A percentile compares a stretch with the other conserved stretches of the same genome.
phyloP scores from a whole-genome alignment of 2,329 filamentous ascomycete genomes.

The Neofusicoccum umdonicola region DNA sequence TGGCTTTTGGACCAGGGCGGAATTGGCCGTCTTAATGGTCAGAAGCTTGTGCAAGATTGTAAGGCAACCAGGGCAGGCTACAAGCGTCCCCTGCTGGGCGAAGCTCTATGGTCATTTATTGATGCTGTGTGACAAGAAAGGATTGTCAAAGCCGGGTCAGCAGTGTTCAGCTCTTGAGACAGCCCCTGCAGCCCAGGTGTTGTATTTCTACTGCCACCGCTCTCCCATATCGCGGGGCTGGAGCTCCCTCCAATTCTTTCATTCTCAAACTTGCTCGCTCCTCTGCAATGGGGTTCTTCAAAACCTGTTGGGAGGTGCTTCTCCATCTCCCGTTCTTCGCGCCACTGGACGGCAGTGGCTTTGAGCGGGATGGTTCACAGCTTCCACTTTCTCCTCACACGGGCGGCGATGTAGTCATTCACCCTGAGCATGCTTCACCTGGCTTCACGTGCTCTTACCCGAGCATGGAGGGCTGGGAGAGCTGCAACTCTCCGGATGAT shows the following conservation, averaged over 20 bases:
- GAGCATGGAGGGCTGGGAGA: conserved; percentile 21
- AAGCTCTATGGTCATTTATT: neutral
- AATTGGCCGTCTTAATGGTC: neutral
- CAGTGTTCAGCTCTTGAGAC: conserved; percentile 7
- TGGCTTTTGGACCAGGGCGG: neutral
- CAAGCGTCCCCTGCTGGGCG: neutral
- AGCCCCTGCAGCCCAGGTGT: neutral
- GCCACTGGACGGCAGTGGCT: neutral
- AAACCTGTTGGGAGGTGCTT: conserved; percentile 5
- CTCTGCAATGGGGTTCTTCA: conserved; percentile 14
- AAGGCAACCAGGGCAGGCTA: neutral
- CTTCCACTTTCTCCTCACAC: neutral
- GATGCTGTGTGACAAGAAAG: neutral
- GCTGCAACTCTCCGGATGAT: conserved; percentile 23
- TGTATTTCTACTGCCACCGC: conserved; percentile 6
- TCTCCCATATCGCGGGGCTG: neutral
- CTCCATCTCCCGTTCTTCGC: conserved; percentile 11
- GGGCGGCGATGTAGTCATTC: neutral
- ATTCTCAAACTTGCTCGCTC: neutral
- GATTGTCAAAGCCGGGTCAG: neutral
- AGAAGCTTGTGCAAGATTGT: neutral
- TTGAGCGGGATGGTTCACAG: conserved; percentile 4
- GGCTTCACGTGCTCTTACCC: conserved; percentile 26
- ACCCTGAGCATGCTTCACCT: conserved; percentile 9
- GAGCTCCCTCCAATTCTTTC: neutral